Evolutionary conservation across 2,329 filamentous ascomycete genomes (phyloP).

Genomic region (Nigrospora oryzae): DNA sequence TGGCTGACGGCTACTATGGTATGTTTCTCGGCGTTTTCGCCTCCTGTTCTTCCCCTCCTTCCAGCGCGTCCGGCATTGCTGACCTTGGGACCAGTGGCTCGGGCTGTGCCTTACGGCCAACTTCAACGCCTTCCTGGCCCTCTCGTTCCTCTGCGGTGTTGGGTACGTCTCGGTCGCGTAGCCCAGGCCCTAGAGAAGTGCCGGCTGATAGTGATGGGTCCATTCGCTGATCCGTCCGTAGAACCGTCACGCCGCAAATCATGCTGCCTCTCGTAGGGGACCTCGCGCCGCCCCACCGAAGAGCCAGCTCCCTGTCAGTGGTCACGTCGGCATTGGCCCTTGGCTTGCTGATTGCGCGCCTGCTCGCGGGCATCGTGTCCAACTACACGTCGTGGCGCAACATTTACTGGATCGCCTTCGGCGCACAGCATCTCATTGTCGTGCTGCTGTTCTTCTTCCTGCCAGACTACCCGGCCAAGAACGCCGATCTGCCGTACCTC

Average conservation of each 20-base stretch:
- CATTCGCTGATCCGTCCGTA: constrained; percentile 5
- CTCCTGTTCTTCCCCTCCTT: background rate
- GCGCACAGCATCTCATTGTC: constrained; percentile 55
- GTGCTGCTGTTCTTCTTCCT: constrained; percentile 56
- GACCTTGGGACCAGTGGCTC: constrained; percentile 32
- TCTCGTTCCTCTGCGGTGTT: constrained; percentile 52
- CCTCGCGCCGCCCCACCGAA: constrained; percentile 51
- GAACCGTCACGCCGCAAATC: constrained; percentile 32
- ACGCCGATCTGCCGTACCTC: constrained; percentile 51
- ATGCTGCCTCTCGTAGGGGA: constrained; percentile 68
- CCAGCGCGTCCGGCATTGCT: background rate
- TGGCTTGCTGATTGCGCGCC: constrained; percentile 58
- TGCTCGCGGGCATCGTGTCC: constrained; percentile 60
- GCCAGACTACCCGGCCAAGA: constrained; percentile 62
- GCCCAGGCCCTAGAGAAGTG: too few species aligned
- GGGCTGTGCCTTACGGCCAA: constrained; percentile 53
- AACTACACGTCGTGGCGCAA: constrained; percentile 57
- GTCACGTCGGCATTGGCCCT: constrained; percentile 58
- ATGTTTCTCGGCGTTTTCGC: constrained; percentile 13
- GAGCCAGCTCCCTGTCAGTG: constrained; percentile 55
- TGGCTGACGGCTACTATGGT: constrained; percentile 54
- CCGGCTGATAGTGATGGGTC: background rate
- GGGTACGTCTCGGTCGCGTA: constrained; percentile 13
- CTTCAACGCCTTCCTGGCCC: constrained; percentile 48
- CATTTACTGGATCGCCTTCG: constrained; percentile 61